Base-by-base conservation (phyloP, 176 grass and related monocot genomes). In the Elymus sibiricus region DNA sequence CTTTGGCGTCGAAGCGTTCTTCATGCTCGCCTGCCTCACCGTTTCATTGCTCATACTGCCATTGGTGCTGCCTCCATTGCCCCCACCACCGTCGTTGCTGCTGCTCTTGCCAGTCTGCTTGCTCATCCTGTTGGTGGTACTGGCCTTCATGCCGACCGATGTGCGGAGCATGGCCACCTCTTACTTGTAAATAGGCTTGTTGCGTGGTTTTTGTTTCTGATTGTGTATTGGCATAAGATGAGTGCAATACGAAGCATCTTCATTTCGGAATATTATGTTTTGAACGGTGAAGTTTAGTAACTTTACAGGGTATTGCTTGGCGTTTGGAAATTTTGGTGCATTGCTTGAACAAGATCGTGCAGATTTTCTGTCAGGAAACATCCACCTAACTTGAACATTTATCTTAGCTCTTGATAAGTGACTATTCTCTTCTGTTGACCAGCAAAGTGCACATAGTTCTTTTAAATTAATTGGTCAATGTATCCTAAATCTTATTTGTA, bases 141-240 rank as follows among this genome's bases (percentile, higher is more conserved):
- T 95, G 26, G 91, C 95, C 58, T 93, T 98, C 80, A 93, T 90
- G 87, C 90, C 87, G 3, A 90, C 87, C 0, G 91, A 93, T 82
- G 76, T 86, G 22, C 46, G 82, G 76, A 91, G 40, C 72, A 89
- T 91, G 83, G 80, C 95, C 4, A 88, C 95, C 16, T 86, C 87
- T 1, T 91, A 82, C 84, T 13, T 88, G 92, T 98, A 90, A 91
- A 78, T 91, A 91, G 38, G 26, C 7, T 7, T 27, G 8, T 0
- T 17, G 42, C 34, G 15, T 2, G 16, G 2, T 31, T 68, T 56
- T 64, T 84, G 60, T 27, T 24, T 58, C 17, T 81, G 11, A 21
- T 47, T 78, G 75, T 85, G 32, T 84, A 61, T 79, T 25, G 75
- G 15, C 60, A 72, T 84, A 74, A 84, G 80, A 62, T 39, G 81